Conservation (phyloP, 768 basidiomycete genomes). For the Candolleomyces eurysporus region DNA sequence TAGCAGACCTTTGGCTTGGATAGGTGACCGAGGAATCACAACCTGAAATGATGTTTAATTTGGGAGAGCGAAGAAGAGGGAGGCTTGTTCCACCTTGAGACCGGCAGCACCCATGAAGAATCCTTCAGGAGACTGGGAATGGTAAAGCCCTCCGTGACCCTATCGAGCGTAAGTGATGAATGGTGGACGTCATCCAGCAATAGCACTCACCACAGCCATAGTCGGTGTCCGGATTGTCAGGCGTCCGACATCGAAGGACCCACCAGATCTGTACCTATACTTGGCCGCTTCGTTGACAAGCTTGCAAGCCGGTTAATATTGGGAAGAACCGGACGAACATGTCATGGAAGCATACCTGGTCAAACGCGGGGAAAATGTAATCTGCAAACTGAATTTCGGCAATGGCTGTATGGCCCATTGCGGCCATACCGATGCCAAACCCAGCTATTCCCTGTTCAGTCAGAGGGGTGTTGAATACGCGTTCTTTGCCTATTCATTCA, state of each 20-base stretch:
- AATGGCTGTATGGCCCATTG: slow-evolving; percentile 93
- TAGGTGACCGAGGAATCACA: slow-evolving; percentile 91
- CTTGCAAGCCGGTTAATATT: slow-evolving; percentile 31
- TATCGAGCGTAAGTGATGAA: slow-evolving; percentile 15
- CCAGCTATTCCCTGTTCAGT: slow-evolving; percentile 94
- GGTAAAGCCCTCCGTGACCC: slow-evolving; percentile 89
- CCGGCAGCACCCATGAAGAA: slow-evolving; percentile 92
- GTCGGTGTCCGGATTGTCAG: slow-evolving; percentile 83
- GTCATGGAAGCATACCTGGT: slow-evolving; percentile 57
- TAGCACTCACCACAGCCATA: slow-evolving; percentile 71
- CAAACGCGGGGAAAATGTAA: slow-evolving; percentile 93
- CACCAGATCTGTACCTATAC: slow-evolving; percentile 86
- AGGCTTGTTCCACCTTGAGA: slow-evolving; percentile 57
- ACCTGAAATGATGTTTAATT: slow-evolving; percentile 39
- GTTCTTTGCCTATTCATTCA: slow-evolving; percentile 63
- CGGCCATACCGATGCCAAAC: slow-evolving; percentile 87
- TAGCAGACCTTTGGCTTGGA: slow-evolving; percentile 93
- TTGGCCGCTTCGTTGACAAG: slow-evolving; percentile 96
- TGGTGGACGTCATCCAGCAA: slow-evolving; percentile 15
- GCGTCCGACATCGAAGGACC: slow-evolving; percentile 76
- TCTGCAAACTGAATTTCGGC: slow-evolving; percentile 92
- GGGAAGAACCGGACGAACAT: not conserved
- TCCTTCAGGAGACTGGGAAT: slow-evolving; percentile 93
- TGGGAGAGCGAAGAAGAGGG: not conserved
- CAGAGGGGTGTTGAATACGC: slow-evolving; percentile 93